Percentiles rank a stretch among this genome's conserved stretches.
phyloP scores from a whole-genome alignment of 768 basidiomycete genomes.

The Suillus discolor region DNA sequence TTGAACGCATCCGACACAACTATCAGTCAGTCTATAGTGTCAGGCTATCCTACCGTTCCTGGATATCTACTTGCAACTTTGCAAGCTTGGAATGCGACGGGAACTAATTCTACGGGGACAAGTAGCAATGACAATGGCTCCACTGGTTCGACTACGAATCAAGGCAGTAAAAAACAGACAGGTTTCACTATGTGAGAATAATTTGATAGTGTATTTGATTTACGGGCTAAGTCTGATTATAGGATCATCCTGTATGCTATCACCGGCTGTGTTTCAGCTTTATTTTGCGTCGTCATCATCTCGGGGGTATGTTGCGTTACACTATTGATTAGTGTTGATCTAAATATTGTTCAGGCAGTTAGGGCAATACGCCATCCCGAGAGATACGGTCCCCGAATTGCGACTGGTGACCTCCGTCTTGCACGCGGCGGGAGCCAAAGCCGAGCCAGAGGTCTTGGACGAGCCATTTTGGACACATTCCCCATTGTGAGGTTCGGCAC shows the following conservation, averaged over 20 bases:
- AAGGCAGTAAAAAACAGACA: conserved; percentile 40
- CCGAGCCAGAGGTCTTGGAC: conserved; percentile 82
- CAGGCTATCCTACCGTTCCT: conserved; percentile 44
- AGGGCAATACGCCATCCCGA: conserved; percentile 87
- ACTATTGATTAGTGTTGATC: conserved; percentile 9
- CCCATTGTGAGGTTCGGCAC: conserved; percentile 85
- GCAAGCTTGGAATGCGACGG: conserved; percentile 63
- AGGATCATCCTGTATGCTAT: conserved; percentile 86
- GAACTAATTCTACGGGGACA: conserved; percentile 9
- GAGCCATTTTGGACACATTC: conserved; percentile 95
- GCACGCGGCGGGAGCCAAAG: conserved; percentile 53
- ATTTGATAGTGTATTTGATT: conserved; percentile 5
- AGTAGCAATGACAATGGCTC: conserved; percentile 22
- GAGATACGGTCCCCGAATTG: conserved; percentile 79
- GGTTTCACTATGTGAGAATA: conserved; percentile 74
- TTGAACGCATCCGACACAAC: conserved; percentile 54
- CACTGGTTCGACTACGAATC: conserved; percentile 15
- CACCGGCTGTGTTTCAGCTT: conserved; percentile 83
- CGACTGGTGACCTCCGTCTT: conserved; percentile 28
- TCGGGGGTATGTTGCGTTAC: conserved; percentile 62
- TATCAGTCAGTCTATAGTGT: conserved; percentile 47
- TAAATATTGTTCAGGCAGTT: conserved; percentile 54
- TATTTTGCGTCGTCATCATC: conserved; percentile 84
- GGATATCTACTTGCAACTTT: conserved; percentile 77
- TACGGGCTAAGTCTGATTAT: conserved; percentile 2